Base-by-base conservation (phyloP, 2,329 filamentous ascomycete genomes). In the Sporothrix curviconia region DNA sequence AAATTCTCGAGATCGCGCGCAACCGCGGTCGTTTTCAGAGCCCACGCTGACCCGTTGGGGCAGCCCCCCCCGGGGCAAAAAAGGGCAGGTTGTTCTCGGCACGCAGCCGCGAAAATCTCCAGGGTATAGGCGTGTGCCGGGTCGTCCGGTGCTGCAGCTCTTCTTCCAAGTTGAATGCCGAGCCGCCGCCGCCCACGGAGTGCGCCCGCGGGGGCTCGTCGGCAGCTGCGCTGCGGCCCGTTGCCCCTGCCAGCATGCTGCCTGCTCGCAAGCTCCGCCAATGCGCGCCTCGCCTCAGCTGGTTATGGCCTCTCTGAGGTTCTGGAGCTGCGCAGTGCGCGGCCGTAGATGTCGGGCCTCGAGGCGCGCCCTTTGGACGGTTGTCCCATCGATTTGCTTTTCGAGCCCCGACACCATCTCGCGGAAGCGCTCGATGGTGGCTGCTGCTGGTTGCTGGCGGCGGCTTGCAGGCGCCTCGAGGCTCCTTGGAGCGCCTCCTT, bases 31-130 rank as follows among this genome's bases (percentile, higher is more conserved):
- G 57, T 77, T 79, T 62, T 83, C 80, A 1, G 79, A 78, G 7
- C 76, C 76, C 7, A 77, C 78, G 9, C 76, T 76, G 53, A 81
- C 72, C n/a, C n/a, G 51, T 76, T 81, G 60, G 59, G 78, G 78
- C 12, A 86, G 70, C n/a, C n/a, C n/a, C n/a, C n/a, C n/a, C n/a
- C n/a, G n/a, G n/a, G n/a, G n/a, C n/a, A n/a, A n/a, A n/a, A n/a
- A n/a, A n/a, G n/a, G n/a, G n/a, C 7, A 85, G 68, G 36, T 78
- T 76, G 63, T 84, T 85, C 68, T 86, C 84, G 6, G 83, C 79
- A 65, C 80, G 82, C 49, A 86, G 71, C 34, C 83, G 77, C 30
- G 80, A 80, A n/a, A 22, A 83, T 66, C 65, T 83, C 79, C 17
- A 82, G 68, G 11, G 75, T 73, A 50, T 80, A 69, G 15, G 73